Base-by-base conservation (phyloP, 805 yeast species). In the Nakazawaea wickerhamii region DNA sequence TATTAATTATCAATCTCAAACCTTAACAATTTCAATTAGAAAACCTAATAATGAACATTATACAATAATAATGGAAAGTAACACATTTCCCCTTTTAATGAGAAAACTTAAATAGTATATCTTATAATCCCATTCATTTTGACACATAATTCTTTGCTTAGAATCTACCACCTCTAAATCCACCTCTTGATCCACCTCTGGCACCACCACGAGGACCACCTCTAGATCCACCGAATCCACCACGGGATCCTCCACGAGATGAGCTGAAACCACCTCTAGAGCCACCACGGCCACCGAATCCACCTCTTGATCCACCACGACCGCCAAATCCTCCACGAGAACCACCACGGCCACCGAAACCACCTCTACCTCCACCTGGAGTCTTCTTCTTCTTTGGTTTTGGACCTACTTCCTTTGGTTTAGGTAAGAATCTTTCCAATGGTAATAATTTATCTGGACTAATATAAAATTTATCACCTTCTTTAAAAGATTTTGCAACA, bases 391-490 rank as follows among this genome's bases (percentile, higher is more conserved):
- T 82, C 63, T 84, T 78, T 53, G 84, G 82, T 60, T 83, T 84
- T 50, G 95, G 93, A 31, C 90, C 91, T 36, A 77, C 77, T 44
- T 77, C 82, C 71, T 87, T 87, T 40, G 99, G 95, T 70, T 91
- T 88, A 51, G 99, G 99, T 65, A 93, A 73, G 71, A 93, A 93
- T 71, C 99, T 81, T 58, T 93, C 99, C 51, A 93, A 69, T 36
- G 99, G 99, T 52, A 93, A 78, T 53, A 93, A 74, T 68, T 93
- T 93, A 67, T 93, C 98, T 42, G 95, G 87, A 46, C 90, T 95
- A 66, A 93, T 93, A 71, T 68, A 93, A 63, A 93, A 91, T 68
- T 90, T 90, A 67, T 93, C 99, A 54, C 98, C 99, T 36, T 79
- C 84, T 66, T 88, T 88, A 76, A 93, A 93, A 41, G 96, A 86